Percentiles rank a stretch among this genome's conserved stretches.
Conservation (phyloP, 148 eudicot genomes). For the Amaranthus hypochondriacus region DNA sequence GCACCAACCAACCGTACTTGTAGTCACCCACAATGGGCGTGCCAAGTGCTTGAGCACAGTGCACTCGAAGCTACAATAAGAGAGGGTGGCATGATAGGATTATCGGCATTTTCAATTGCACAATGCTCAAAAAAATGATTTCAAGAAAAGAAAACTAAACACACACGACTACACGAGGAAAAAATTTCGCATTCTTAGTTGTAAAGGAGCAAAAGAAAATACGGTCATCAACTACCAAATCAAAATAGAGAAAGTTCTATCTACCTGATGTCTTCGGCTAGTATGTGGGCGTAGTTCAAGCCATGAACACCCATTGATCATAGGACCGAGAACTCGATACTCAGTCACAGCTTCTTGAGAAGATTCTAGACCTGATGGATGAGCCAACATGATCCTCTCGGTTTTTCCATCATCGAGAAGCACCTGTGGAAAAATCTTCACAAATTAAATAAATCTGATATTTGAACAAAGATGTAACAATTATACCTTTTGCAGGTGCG, state of each 20-base stretch:
- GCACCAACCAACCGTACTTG: conserved; percentile 92
- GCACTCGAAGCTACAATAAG: conserved; percentile 72
- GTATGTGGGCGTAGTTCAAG: conserved; percentile 80
- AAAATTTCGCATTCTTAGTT: not conserved
- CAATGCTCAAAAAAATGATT: not conserved
- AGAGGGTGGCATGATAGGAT: conserved; percentile 3
- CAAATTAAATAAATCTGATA: not conserved
- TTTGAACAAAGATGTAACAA: not conserved
- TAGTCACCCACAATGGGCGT: conserved; percentile 94
- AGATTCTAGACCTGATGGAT: conserved; percentile 61
- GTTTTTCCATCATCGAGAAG: conserved; percentile 83
- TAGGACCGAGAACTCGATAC: conserved; percentile 89
- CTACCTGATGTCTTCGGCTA: conserved; percentile 84
- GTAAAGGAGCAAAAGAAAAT: not conserved
- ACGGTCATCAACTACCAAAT: not conserved
- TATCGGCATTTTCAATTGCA: not conserved
- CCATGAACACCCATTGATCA: conserved; percentile 95
- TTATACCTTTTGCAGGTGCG: not conserved
- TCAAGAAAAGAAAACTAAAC: not conserved
- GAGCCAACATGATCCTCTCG: conserved; percentile 80
- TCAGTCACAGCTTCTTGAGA: conserved; percentile 87
- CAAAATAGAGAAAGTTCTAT: not conserved
- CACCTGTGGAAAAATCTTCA: conserved; percentile 36
- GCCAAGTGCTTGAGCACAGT: conserved; percentile 96
- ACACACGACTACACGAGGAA: not conserved